These are phyloP conservation scores for Lodderomyces pseudojiufengensis DNA, from an alignment of 1,139 yeast genomes.

Conservation along the genomic window DNA sequence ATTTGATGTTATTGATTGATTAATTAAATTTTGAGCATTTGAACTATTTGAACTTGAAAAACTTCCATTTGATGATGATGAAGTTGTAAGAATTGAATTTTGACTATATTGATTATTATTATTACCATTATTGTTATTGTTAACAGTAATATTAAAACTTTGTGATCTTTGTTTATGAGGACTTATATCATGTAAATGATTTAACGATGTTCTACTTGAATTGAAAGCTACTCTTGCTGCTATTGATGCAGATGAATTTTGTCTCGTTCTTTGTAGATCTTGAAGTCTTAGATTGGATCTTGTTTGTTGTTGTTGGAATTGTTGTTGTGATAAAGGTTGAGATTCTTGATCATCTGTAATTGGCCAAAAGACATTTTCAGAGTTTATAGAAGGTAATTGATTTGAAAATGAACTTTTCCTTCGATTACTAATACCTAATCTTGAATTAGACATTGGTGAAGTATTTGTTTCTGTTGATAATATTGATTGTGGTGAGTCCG, in stretches of 20 bases:
- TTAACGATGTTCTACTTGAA: constrained; percentile 18
- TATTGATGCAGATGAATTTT: constrained; percentile 26
- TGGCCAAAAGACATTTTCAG: constrained; percentile 15
- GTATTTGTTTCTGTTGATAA: constrained; percentile 11
- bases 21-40: too few species aligned
- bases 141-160: neutral
- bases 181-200: constrained; percentile 5
- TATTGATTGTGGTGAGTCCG: constrained; percentile 20
- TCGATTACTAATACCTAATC: neutral
- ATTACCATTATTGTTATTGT: too few species aligned
- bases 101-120: too few species aligned
- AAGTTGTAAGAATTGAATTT: too few species aligned
- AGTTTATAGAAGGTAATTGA: constrained; percentile 10
- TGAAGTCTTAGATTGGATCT: neutral
- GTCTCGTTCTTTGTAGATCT: neutral
- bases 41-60: too few species aligned
- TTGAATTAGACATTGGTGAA: neutral
- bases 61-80: too few species aligned
- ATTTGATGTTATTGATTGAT: neutral
- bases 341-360: constrained; percentile 3
- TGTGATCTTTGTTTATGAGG: constrained; percentile 6
- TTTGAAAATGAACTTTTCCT: constrained; percentile 13
- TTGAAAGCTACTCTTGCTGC: constrained; percentile 31
- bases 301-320: neutral
- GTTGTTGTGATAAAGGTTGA: neutral